phyloP scores from a whole-genome alignment of 768 basidiomycete species.

The Pulveroboletus ravenelii region DNA sequence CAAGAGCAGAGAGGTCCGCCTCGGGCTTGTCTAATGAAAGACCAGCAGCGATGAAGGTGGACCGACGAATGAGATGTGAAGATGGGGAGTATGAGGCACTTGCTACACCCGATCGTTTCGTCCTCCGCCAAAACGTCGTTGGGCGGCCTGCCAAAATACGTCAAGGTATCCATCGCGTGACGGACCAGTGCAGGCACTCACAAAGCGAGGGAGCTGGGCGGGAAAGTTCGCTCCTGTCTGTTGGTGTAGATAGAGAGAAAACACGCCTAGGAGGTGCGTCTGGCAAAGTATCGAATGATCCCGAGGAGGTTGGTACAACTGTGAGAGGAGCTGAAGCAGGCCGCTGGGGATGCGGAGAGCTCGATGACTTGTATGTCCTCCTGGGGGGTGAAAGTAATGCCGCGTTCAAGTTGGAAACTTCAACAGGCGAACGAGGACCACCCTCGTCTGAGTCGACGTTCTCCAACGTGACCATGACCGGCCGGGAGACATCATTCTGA shows the following conservation, averaged over 20 bases:
- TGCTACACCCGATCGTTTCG: conserved; percentile 65
- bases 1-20: conserved; percentile 56
- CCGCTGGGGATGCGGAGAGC: conserved; percentile 6
- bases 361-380: conserved; percentile 25
- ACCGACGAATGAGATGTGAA: conserved; percentile 67
- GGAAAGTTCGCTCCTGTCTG: conserved; percentile 38
- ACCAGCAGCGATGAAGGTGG: conserved; percentile 76
- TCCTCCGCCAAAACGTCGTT: conserved; percentile 77
- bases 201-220: conserved; percentile 62
- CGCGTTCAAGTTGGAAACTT: conserved; percentile 15
- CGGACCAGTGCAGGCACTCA: conserved; percentile 33
- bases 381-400: conserved; percentile 25
- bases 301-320: neutral
- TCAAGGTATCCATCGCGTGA: neutral
- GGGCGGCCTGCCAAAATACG: conserved; percentile 56
- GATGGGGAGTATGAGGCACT: conserved; percentile 69
- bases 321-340: conserved; percentile 23
- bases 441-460: conserved; percentile 21
- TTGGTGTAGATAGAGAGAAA: conserved; percentile 11
- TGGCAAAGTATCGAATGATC: neutral
- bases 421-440: conserved; percentile 23
- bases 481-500: conserved; percentile 23
- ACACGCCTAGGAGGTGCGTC: conserved; percentile 8
- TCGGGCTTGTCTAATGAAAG: conserved; percentile 58
- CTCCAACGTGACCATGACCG: conserved; percentile 33